A percentile compares a stretch with the other conserved stretches of the same genome.
phyloP scores from a whole-genome alignment of 768 basidiomycete genomes.

The Mycena galericulata region DNA sequence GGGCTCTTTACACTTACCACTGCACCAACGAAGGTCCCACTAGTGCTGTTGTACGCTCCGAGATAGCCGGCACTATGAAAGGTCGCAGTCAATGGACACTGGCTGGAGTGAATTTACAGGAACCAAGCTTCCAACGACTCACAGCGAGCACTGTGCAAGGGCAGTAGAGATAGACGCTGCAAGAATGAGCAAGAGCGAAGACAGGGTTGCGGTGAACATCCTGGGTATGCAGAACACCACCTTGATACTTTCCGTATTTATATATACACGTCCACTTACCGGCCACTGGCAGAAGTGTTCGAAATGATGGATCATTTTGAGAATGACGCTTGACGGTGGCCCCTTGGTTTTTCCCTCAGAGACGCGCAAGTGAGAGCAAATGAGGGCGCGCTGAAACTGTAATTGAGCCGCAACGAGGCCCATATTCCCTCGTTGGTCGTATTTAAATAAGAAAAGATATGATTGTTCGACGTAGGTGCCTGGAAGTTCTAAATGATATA shows the following conservation, averaged over 20 bases:
- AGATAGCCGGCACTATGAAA: slow-evolving; percentile 17
- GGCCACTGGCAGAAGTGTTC: slow-evolving; percentile 3
- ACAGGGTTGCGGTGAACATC: slow-evolving; percentile 5
- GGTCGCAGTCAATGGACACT: slow-evolving; percentile 14
- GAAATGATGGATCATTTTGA: slow-evolving; percentile 13
- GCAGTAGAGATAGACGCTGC: slow-evolving; percentile 11
- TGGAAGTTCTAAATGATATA: too few relatives aligned
- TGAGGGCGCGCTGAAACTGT: slow-evolving; percentile 4
- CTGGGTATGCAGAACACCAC: background rate
- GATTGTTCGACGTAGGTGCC: too few relatives aligned
- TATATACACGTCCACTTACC: slow-evolving; percentile 1
- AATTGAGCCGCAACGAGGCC: slow-evolving; percentile 2
- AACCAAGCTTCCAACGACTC: slow-evolving; percentile 15
- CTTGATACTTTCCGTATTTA: slow-evolving; percentile 3
- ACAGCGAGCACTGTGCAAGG: slow-evolving; percentile 20
- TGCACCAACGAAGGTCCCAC: slow-evolving; percentile 18
- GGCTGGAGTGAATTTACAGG: background rate
- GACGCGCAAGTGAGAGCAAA: slow-evolving; percentile 13
- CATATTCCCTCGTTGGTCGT: slow-evolving; percentile 1
- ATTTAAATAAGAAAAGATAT: too few relatives aligned
- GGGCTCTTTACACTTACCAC: slow-evolving; percentile 9
- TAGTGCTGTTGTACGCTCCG: slow-evolving; percentile 10
- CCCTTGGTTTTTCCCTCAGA: background rate
- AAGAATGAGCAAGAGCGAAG: slow-evolving; percentile 18
- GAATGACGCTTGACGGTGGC: slow-evolving; percentile 4